Evolutionary conservation across 2,329 filamentous ascomycete genomes (phyloP).

Genomic region (Alternaria hordeiaustralica): DNA sequence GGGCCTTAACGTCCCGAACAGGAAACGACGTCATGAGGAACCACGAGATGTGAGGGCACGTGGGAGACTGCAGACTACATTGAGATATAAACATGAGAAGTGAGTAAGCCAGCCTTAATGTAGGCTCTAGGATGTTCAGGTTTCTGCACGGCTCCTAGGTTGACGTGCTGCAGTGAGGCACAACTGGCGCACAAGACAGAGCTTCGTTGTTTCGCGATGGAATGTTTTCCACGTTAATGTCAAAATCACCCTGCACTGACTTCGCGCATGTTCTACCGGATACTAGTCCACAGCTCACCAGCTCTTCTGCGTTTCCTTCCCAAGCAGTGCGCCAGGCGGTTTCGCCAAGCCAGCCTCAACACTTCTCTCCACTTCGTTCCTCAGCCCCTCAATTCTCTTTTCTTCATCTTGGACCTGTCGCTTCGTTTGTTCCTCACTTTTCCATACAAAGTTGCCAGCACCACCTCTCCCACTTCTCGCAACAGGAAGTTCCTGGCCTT

Average conservation of each 20-base stretch:
- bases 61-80: background rate
- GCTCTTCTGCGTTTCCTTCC: constrained; percentile 39
- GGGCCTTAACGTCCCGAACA: constrained; percentile 8
- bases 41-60: background rate
- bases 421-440: constrained; percentile 41
- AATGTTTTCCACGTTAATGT: background rate
- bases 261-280: background rate
- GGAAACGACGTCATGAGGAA: constrained; percentile 18
- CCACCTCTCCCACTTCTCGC: constrained; percentile 52
- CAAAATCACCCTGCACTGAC: background rate
- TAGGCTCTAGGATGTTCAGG: background rate
- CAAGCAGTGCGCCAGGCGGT: constrained; percentile 49
- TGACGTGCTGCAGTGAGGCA: background rate
- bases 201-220: background rate
- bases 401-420: constrained; percentile 35
- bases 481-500: constrained; percentile 42
- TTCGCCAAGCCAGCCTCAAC: constrained; percentile 51
- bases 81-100: background rate
- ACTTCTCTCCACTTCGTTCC: constrained; percentile 48
- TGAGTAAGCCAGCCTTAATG: background rate
- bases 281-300: constrained; percentile 13
- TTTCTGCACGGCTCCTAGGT: background rate
- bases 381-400: constrained; percentile 27
- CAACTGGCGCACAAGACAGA: background rate
- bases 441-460: constrained; percentile 57